Evolutionary conservation across 495 filamentous ascomycete species (phyloP), one percentile per base, ranked within the genome.

Genomic region (Penicillium verhagenii): DNA sequence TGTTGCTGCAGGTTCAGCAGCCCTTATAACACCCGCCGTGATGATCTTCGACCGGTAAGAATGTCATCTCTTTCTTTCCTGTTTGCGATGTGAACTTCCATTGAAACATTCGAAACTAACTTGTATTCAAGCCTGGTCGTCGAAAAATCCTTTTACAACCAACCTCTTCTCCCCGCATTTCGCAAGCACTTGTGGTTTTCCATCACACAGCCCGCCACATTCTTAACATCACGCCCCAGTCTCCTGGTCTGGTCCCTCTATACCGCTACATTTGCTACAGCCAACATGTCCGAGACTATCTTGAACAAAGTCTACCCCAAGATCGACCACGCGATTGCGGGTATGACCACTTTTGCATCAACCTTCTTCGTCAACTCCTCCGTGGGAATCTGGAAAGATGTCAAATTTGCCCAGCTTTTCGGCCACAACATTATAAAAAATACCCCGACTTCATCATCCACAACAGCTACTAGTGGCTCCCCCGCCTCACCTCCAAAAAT

Each of bases 241-340:
- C 85, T 81, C 53, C 80, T 95, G 28, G 87, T 96, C 67, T 91
- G 88, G 72, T 77, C 82, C 67, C 76, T 94, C 16, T 96, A 96
- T 78, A 87, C 84, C 48, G 88, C 90, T 59, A 96, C 92, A 50
- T 96, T 95, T 72, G 73, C 91, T 37, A 90, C 89, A 0, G 92
- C 92, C 56, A 96, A 96, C 75, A 71, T 80, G 10, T 80, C 94
- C 25, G 69, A 74, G 39, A 76, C 73, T 3, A 46, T 75, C 26
- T 59, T 73, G 29, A 55, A 57, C 29, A 61, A 65, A 23, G 54
- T 72, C 43, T 72, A 74, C 38, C 68, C 77, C 58, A 69, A 72
- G 14, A 73, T 86, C 55, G 70, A 81, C 52, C 65, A 83, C 2
- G 67, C 74, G 56, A 82, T 86, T 43, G 59, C 72, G 14, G 65